phyloP scores from a whole-genome alignment of 768 basidiomycete species.

The Guyanaporus albipodus region DNA sequence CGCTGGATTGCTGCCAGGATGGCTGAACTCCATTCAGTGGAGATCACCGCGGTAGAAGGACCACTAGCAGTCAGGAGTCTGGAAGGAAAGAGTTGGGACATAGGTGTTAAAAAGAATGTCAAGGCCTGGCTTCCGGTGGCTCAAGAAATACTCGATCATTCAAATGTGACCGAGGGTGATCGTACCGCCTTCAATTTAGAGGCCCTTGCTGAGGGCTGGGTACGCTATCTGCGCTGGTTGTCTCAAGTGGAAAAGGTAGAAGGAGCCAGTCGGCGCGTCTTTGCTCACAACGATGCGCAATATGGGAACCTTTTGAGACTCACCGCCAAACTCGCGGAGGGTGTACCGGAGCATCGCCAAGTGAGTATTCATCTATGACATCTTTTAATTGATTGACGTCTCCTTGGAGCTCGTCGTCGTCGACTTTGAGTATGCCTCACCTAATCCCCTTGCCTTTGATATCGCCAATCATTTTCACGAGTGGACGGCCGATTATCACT shows the following conservation, averaged over 20 bases:
- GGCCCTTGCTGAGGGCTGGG: conserved; percentile 60
- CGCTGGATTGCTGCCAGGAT: conserved; percentile 90
- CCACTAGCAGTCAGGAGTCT: conserved; percentile 35
- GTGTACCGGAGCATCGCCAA: conserved; percentile 71
- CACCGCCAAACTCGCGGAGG: conserved; percentile 44
- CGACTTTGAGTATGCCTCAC: conserved; percentile 95
- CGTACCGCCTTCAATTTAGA: conserved; percentile 61
- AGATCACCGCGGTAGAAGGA: conserved; percentile 63
- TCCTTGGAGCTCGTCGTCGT: conserved; percentile 80
- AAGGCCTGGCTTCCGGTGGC: conserved; percentile 69
- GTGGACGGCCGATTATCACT: conserved; percentile 92
- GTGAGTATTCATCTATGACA: conserved; percentile 38
- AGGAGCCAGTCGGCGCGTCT: conserved; percentile 63
- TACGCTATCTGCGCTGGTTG: conserved; percentile 67
- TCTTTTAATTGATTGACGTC: conserved; percentile 11
- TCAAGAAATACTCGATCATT: conserved; percentile 66
- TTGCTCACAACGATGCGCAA: conserved; percentile 94
- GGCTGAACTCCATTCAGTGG: conserved; percentile 94
- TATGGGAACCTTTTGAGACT: conserved; percentile 88
- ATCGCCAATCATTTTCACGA: conserved; percentile 98
- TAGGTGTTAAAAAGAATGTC: conserved; percentile 64
- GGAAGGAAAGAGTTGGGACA: conserved; percentile 49
- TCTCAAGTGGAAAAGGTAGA: conserved; percentile 52
- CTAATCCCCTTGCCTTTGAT: conserved; percentile 91
- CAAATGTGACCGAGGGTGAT: conserved; percentile 42